phyloP scores from a whole-genome alignment of 192 early-diverging fungal genomes.

The Rhizophagus sp. region DNA sequence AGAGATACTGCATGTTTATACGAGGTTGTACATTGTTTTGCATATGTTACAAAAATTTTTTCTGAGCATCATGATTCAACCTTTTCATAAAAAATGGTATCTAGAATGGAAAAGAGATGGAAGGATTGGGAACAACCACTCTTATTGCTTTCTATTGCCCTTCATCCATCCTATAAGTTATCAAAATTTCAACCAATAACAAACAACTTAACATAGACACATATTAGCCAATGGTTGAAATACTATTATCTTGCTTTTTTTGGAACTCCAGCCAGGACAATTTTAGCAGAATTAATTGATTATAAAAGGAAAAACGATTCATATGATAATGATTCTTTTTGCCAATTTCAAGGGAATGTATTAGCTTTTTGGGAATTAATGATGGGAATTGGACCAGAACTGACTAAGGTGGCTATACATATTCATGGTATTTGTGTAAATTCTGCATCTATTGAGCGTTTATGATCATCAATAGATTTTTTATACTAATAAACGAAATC shows the following conservation, averaged over 20 bases:
- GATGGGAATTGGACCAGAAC: neutral
- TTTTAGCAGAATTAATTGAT: conserved; percentile 5
- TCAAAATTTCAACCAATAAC: neutral
- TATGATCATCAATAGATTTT: neutral
- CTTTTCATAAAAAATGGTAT: neutral
- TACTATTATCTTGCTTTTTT: neutral
- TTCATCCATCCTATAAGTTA: conserved; percentile 5
- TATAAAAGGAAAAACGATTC: neutral
- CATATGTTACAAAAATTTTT: conserved; percentile 4
- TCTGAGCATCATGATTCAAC: neutral
- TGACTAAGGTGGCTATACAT: neutral
- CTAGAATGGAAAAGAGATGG: conserved; percentile 12
- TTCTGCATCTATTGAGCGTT: neutral
- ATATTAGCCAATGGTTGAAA: conserved; percentile 5
- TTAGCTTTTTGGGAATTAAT: conserved; percentile 1
- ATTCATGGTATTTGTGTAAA: neutral
- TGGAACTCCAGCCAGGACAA: neutral
- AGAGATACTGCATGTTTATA: neutral
- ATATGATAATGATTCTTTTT: conserved; percentile 13
- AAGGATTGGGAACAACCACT: neutral
- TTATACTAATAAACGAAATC: too few species aligned
- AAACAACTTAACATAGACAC: conserved; percentile 4
- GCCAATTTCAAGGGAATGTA: neutral
- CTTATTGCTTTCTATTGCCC: neutral
- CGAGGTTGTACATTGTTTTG: conserved; percentile 13